Conservation (phyloP, 305 asterid genomes). For the Fraxinus platypoda region DNA sequence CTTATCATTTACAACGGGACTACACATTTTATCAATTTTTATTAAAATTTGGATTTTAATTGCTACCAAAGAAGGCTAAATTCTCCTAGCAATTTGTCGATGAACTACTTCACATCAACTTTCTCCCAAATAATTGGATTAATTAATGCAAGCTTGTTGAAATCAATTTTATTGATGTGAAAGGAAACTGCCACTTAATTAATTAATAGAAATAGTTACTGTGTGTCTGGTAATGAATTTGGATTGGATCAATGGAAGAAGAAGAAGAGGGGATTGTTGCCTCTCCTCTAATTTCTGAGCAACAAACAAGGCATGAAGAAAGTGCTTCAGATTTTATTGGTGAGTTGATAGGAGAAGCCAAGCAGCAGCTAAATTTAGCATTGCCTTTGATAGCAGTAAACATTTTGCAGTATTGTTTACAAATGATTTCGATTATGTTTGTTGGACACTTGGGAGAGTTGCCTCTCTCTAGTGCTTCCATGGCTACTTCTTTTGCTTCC, state of each 20-base stretch:
- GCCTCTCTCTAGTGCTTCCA: conserved; percentile 62
- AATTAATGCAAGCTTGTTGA: not conserved
- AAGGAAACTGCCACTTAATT: not conserved
- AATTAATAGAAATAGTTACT: not conserved
- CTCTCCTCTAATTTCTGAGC: not conserved
- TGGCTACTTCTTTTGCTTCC: conserved; percentile 70
- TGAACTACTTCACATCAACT: no score
- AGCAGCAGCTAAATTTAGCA: conserved; percentile 46
- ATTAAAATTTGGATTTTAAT: no score
- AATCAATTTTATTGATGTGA: not conserved
- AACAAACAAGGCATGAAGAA: not conserved
- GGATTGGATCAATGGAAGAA: not conserved
- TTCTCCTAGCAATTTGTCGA: no score
- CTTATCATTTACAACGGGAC: no score
- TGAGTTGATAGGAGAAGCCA: conserved; percentile 44
- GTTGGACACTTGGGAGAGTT: conserved; percentile 72
- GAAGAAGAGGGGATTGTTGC: not conserved
- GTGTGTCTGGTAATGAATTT: not conserved
- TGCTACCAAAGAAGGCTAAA: no score
- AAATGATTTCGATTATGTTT: conserved; percentile 64
- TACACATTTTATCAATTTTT: no score
- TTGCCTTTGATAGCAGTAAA: conserved; percentile 64
- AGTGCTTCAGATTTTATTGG: not conserved
- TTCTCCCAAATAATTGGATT: not conserved
- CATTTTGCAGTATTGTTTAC: conserved; percentile 53